Evolutionary conservation across 441 rosid genomes (phyloP).

Genomic region (Eutrema salsugineum): DNA sequence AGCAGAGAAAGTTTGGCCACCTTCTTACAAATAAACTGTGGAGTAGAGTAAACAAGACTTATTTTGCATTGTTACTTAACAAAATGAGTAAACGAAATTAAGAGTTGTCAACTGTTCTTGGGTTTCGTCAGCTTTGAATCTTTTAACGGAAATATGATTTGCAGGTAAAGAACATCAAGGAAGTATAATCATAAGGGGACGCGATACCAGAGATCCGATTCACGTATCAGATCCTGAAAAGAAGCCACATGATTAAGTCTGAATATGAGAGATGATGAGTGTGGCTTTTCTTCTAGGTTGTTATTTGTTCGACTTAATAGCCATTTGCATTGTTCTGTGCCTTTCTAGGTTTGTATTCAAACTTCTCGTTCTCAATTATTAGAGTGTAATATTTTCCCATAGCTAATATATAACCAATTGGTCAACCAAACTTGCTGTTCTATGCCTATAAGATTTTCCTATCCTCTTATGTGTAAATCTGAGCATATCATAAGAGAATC

Average conservation of each 20-base stretch:
- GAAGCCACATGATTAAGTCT: slow-evolving; percentile 46
- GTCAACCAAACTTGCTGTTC: background rate
- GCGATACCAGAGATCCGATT: slow-evolving; percentile 41
- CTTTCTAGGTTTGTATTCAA: slow-evolving; percentile 14
- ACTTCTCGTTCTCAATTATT: slow-evolving; percentile 1
- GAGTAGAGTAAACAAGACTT: slow-evolving; percentile 5
- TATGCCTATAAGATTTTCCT: background rate
- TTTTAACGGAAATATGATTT: background rate
- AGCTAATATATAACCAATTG: slow-evolving; percentile 9
- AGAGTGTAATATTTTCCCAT: slow-evolving; percentile 8
- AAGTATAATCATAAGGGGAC: slow-evolving; percentile 23
- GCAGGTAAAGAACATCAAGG: slow-evolving; percentile 49
- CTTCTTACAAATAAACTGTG: background rate
- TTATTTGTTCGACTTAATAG: background rate
- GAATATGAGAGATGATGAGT: background rate
- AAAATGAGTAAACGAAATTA: slow-evolving; percentile 3
- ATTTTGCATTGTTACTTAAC: background rate
- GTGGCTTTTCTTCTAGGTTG: background rate
- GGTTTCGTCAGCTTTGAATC: background rate
- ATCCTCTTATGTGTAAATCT: background rate
- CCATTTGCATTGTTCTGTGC: background rate
- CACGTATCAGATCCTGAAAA: slow-evolving; percentile 40
- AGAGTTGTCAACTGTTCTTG: slow-evolving; percentile 7
- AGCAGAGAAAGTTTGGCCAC: slow-evolving; percentile 1
- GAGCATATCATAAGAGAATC: background rate